These are phyloP conservation scores for Elsinoe necatrix DNA, from an alignment of 2,329 filamentous ascomycete species.

Conservation along the genomic window DNA sequence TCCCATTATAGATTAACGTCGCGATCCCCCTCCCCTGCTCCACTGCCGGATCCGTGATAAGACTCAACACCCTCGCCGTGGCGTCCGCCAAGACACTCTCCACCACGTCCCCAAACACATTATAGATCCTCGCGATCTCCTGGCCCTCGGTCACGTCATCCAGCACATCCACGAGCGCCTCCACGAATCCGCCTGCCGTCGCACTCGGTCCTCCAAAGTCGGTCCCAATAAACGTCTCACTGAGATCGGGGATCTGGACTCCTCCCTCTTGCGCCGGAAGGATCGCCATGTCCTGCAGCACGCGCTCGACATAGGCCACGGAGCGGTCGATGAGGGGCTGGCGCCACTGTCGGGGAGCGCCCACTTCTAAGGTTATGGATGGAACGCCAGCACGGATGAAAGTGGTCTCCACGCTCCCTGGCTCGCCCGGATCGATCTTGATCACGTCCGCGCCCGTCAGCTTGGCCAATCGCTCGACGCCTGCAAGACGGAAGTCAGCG, in stretches of 20 bases:
- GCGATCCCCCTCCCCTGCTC: conserved; percentile 11
- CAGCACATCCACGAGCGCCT: conserved; percentile 11
- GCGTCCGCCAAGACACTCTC: conserved; percentile 5
- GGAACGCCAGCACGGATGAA: conserved; percentile 31
- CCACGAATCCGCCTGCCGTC: conserved; percentile 4
- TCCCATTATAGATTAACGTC: conserved; percentile 3
- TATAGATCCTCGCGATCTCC: conserved; percentile 7
- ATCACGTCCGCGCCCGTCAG: conserved; percentile 33
- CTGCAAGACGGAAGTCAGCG: conserved; percentile 31
- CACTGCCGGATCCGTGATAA: conserved; percentile 3
- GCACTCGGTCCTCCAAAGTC: not conserved
- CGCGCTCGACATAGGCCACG: conserved; percentile 26
- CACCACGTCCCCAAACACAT: conserved; percentile 8
- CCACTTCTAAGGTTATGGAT: conserved; percentile 34
- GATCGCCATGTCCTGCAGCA: conserved; percentile 26
- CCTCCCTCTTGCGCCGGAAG: not conserved
- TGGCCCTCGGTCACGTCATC: conserved; percentile 6
- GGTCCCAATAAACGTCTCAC: conserved; percentile 2
- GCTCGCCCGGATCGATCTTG: conserved; percentile 34
- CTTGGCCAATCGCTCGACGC: conserved; percentile 33
- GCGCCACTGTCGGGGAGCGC: conserved; percentile 33
- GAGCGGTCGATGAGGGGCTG: conserved; percentile 29
- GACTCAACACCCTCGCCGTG: conserved; percentile 3
- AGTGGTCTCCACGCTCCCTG: conserved; percentile 33
- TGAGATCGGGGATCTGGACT: not conserved